Evolutionary conservation across 2,329 filamentous ascomycete genomes (phyloP), one percentile per base, ranked within the genome.

Genomic region (Microdochium bolleyi): DNA sequence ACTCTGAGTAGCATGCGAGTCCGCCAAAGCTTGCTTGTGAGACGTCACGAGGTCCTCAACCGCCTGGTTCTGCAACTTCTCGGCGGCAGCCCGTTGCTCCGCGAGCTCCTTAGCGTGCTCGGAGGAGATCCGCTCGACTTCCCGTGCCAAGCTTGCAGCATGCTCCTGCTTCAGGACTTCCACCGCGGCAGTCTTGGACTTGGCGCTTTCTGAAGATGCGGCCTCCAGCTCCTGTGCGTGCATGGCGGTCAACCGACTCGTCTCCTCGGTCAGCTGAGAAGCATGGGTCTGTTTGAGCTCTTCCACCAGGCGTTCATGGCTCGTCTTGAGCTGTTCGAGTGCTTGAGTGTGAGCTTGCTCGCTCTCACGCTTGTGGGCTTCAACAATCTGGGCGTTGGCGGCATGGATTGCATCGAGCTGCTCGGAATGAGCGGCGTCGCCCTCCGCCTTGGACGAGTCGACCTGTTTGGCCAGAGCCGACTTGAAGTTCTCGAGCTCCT

Each of bases 401-500:
- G 60, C 58, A 24, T 65, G 63, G 1, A 67, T 54, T 1, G 62
- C 63, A 37, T 64, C 64, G 24, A 67, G 64, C 46, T 64, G 61
- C 41, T 61, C 54, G 46, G 44, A 58, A 19, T 62, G 64, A 22
- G 64, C 60, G 5, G 56, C 62, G 24, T 65, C 55, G n/a, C 63
- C 64, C 54, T 65, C 64, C 1, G 53, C 56, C 53, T 65, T 64
- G 8, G 65, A 64, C 11, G 64, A 67, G 50, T 65, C 62, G 2
- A 65, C 53, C 51, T 67, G 64, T 49, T 67, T 67, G 24, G 59
- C 61, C 24, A 67, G 49, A 34, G 63, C 61, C 7, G 62, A 60
- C 54, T 64, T 61, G 54, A 67, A 66, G 5, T 58, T 52, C n/a
- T 64, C 62, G 3, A 67, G 52, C 51, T 65, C 64, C 25, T 61